These are phyloP conservation scores for Barnettozyma populi DNA, from an alignment of 805 yeast species.

Conservation along the genomic window DNA sequence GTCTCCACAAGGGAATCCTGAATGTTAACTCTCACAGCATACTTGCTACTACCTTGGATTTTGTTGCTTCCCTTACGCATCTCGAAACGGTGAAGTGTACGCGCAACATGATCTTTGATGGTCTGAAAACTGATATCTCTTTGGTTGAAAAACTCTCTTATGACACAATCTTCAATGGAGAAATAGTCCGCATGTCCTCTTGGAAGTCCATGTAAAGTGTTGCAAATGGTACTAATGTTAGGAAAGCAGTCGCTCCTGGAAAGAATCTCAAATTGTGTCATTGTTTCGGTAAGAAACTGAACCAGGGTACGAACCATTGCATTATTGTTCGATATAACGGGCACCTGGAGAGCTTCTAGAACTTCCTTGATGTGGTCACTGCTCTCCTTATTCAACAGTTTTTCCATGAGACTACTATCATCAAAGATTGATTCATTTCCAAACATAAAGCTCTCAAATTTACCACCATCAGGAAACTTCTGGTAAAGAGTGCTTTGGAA, in stretches of 20 bases:
- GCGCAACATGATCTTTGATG: constrained; percentile 10
- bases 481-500: constrained; percentile 24
- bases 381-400: neutral
- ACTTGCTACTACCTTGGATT: constrained; percentile 18
- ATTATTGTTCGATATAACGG: neutral
- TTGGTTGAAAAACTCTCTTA: constrained; percentile 4
- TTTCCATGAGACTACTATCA: neutral
- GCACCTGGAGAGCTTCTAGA: neutral
- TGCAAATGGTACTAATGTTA: neutral
- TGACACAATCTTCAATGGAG: constrained; percentile 11
- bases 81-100: constrained; percentile 13
- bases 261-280: neutral
- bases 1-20: neutral
- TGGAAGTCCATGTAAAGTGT: neutral
- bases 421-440: neutral
- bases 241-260: neutral
- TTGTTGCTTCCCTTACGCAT: constrained; percentile 6
- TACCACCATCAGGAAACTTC: constrained; percentile 13
- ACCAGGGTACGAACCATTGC: neutral
- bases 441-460: constrained; percentile 10
- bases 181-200: neutral
- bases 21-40: constrained; percentile 9
- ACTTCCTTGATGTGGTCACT: neutral
- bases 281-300: neutral
- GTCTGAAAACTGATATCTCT: constrained; percentile 4